Conservation (phyloP, 331 rosid genomes). For the Malus hybrid region DNA sequence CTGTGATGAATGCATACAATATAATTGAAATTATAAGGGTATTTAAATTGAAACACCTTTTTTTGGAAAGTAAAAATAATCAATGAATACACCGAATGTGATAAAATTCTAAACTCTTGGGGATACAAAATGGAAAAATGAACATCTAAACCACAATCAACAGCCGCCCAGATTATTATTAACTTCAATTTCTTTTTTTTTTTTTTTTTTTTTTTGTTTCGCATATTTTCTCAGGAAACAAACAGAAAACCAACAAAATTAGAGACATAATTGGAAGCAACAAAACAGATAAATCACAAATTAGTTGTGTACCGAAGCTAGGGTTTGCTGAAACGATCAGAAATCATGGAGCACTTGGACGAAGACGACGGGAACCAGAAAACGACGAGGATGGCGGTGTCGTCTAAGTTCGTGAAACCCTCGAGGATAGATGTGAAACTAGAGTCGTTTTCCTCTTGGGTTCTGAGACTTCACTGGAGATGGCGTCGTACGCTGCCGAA, state of each 20-base stretch:
- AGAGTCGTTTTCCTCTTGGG: conserved; percentile 11
- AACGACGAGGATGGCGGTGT: conserved; percentile 25
- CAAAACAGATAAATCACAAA: conserved; percentile 4
- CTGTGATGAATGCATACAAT: neutral
- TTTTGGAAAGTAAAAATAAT: neutral
- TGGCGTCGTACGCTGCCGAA: neutral
- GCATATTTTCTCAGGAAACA: neutral
- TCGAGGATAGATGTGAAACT: neutral
- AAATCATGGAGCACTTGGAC: neutral
- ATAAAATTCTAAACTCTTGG: neutral
- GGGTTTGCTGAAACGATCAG: neutral
- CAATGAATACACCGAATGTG: neutral
- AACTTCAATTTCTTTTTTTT: neutral
- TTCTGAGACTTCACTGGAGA: neutral
- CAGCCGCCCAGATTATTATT: neutral
- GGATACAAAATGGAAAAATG: neutral
- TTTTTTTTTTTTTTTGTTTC: neutral
- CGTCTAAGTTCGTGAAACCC: conserved; percentile 5
- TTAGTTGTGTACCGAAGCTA: conserved; percentile 5
- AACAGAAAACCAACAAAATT: neutral
- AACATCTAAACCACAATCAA: neutral
- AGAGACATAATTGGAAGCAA: neutral
- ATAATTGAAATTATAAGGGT: neutral
- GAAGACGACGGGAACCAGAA: conserved; percentile 1
- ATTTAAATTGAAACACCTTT: neutral